Conservation (phyloP, 2,329 filamentous ascomycete genomes). For the Penicillium janthinellum region DNA sequence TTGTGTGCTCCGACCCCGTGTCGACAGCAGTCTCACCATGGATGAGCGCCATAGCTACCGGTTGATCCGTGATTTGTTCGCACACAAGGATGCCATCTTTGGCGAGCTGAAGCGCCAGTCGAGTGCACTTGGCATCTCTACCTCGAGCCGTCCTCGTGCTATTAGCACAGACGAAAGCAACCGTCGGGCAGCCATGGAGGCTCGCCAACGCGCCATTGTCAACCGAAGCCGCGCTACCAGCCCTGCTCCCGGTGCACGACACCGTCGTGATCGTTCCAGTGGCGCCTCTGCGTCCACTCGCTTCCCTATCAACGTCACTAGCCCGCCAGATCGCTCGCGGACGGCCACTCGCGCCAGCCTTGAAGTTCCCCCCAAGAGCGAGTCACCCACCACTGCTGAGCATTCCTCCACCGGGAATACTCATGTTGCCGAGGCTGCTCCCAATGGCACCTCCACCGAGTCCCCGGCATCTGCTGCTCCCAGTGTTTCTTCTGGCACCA, state of each 20-base stretch:
- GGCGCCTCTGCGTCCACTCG: slow-evolving; percentile 71
- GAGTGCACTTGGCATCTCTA: slow-evolving; percentile 48
- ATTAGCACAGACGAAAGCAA: slow-evolving; percentile 96
- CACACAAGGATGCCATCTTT: slow-evolving; percentile 94
- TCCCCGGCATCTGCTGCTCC: slow-evolving; percentile 30
- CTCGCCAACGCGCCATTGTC: slow-evolving; percentile 77
- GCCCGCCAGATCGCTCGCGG: slow-evolving; percentile 52
- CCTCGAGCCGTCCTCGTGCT: slow-evolving; percentile 70
- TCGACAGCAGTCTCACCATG: slow-evolving; percentile 87
- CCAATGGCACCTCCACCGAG: slow-evolving; percentile 48
- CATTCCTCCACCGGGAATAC: slow-evolving; percentile 30
- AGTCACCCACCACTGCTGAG: slow-evolving; percentile 44
- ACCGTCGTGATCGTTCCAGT: slow-evolving; percentile 79
- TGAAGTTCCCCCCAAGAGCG: slow-evolving; percentile 72
- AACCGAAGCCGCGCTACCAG: slow-evolving; percentile 73
- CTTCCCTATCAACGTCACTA: slow-evolving; percentile 77
- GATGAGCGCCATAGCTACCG: slow-evolving; percentile 93
- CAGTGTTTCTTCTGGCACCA: slow-evolving; percentile 30
- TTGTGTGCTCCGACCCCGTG: slow-evolving; percentile 83
- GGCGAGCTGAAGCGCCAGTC: slow-evolving; percentile 82
- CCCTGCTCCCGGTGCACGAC: slow-evolving; percentile 57
- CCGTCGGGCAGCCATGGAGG: slow-evolving; percentile 90
- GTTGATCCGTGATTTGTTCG: slow-evolving; percentile 86
- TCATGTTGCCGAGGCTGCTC: slow-evolving; percentile 31
- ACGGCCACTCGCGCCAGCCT: slow-evolving; percentile 65